Evolutionary conservation across 768 basidiomycete genomes (phyloP), one percentile per base, ranked within the genome.

Genomic region (Hericium rajendrae): DNA sequence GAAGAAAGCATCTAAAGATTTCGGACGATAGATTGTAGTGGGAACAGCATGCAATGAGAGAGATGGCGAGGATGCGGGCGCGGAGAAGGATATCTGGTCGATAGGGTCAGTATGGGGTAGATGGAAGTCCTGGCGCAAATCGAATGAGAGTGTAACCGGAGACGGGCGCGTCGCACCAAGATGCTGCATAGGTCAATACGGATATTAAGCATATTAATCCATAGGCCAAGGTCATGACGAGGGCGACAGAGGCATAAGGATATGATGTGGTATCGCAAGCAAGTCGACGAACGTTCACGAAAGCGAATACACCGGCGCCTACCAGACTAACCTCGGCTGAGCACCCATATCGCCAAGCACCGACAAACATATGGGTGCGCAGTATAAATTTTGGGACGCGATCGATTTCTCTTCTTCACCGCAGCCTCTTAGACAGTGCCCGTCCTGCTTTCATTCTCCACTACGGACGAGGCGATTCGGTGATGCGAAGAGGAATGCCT

Each of bases 341-440:
- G 15, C 20, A 37, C 49, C 49, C 16, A 15, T 37, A 20, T 13
- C 38, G 20, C 38, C 40, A 43, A 60, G 57, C 55, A 63, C 16
- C 6, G 22, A 24, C 56, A 63, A 63, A 63, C 18, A 63, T 15
- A n/a, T 56, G 40, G 1, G 32, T 13, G 13, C 22, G 12, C 15
- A 10, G 12, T 50, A 48, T 49, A 50, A 51, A 26, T 26, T 12
- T 15, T 26, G 40, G 49, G 18, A 39, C 24, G 48, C 20, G 18
- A n/a, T 38, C 13, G n/a, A 4, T 2, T 26, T 37, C 8, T 48
- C 39, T 53, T 56, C 51, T 58, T 48, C 58, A 68, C 73, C 80
- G 84, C 84, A 75, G 70, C 83, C 81, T 77, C 69, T 67, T 79
- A 85, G 84, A 86, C 84, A 86, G 84, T 86, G 78, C 84, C 84